A percentile compares a stretch with the other conserved stretches of the same genome.
Conservation (phyloP, 2,329 filamentous ascomycete genomes). For the Beauveria caledonica region DNA sequence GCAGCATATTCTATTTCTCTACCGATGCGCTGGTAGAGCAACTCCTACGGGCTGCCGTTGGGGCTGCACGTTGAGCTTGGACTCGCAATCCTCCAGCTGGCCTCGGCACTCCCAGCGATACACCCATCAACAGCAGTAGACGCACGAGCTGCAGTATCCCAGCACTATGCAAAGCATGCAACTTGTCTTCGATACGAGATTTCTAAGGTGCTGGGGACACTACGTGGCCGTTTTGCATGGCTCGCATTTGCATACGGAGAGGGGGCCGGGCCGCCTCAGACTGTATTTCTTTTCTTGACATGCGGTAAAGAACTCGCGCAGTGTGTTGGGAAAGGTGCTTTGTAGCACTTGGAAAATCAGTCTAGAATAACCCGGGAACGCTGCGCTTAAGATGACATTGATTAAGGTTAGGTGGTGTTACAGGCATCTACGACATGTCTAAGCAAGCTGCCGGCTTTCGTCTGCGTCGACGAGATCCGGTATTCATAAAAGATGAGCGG, state of each 20-base stretch:
- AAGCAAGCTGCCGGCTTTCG: not conserved
- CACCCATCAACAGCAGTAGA: not conserved
- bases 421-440: slow-evolving; percentile 9
- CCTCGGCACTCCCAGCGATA: not conserved
- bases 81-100: not conserved
- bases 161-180: not conserved
- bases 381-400: not conserved
- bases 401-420: not conserved
- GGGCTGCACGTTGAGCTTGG: not conserved
- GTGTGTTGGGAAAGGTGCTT: not conserved
- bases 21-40: not conserved
- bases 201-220: not conserved
- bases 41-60: not conserved
- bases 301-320: not conserved
- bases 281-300: not conserved
- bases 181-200: not conserved
- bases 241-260: not conserved
- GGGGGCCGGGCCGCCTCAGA: slow-evolving; percentile 4
- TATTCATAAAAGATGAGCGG: not conserved
- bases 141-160: not conserved
- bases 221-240: not conserved
- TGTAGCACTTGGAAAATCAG: not conserved
- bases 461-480: not conserved
- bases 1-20: not conserved
- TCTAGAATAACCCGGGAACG: not conserved